phyloP scores from a whole-genome alignment of 768 basidiomycete genomes.

The Boletus eberwhitei region DNA sequence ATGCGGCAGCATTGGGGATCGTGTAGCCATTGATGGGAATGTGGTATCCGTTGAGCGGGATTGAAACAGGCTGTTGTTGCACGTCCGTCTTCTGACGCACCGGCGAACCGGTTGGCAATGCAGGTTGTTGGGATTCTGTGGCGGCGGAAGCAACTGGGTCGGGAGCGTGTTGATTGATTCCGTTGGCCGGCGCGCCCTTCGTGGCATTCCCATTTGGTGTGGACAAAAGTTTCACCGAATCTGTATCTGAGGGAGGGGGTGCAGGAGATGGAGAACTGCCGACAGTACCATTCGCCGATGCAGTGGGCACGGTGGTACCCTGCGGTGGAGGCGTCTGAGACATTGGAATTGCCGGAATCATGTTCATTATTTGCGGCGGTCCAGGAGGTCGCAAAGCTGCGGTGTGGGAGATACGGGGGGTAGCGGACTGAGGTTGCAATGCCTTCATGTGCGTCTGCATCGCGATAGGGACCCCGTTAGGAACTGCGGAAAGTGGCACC shows the following conservation, averaged over 20 bases:
- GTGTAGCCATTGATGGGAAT: constrained; percentile 40
- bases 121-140: constrained; percentile 21
- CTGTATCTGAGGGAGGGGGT: constrained; percentile 41
- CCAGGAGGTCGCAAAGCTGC: constrained; percentile 31
- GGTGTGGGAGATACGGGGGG: constrained; percentile 58
- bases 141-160: constrained; percentile 13
- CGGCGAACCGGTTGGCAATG: constrained; percentile 34
- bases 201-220: constrained; percentile 15
- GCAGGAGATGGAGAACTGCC: constrained; percentile 34
- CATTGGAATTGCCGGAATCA: constrained; percentile 28
- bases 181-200: constrained; percentile 33
- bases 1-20: constrained; percentile 31
- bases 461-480: constrained; percentile 53
- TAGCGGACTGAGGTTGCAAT: constrained; percentile 48
- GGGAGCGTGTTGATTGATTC: constrained; percentile 21
- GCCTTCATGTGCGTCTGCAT: constrained; percentile 60
- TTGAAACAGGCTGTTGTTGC: constrained; percentile 39
- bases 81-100: constrained; percentile 49
- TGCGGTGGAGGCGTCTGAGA: constrained; percentile 37
- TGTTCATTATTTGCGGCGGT: constrained; percentile 34
- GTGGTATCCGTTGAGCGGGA: constrained; percentile 48
- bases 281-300: constrained; percentile 34
- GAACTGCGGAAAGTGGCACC: constrained; percentile 24
- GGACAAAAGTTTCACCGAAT: constrained; percentile 24
- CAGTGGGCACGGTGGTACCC: constrained; percentile 22